Conservation (phyloP, 2,329 filamentous ascomycete genomes). For the Cordyceps fumosorosea region DNA sequence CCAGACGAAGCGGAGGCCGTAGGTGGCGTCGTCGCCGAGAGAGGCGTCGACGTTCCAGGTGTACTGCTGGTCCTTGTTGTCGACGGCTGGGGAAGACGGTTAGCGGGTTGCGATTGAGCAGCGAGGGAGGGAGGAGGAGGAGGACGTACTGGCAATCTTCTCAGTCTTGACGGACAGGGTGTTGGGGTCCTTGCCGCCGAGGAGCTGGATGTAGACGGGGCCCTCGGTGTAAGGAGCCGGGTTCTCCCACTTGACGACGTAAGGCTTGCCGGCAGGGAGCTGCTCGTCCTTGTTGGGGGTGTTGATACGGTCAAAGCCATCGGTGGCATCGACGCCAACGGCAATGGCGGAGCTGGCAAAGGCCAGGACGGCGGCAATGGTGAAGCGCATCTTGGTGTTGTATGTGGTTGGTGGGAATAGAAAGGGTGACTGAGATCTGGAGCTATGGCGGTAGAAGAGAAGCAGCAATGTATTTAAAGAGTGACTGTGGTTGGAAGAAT, state of each 20-base stretch:
- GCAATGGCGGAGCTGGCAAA: constrained; percentile 25
- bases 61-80: constrained; percentile 39
- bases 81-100: constrained; percentile 22
- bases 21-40: constrained; percentile 41
- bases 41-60: constrained; percentile 42
- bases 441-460: neutral
- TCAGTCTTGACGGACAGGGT: constrained; percentile 34
- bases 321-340: constrained; percentile 32
- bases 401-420: neutral
- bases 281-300: constrained; percentile 37
- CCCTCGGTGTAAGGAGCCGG: constrained; percentile 34
- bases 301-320: constrained; percentile 50
- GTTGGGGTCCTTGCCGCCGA: constrained; percentile 42
- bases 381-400: constrained; percentile 6
- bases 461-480: neutral
- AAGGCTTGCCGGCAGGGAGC: constrained; percentile 42
- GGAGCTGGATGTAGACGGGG: constrained; percentile 45
- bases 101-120: neutral
- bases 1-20: constrained; percentile 51
- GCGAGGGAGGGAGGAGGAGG: neutral
- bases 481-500: constrained; percentile 4
- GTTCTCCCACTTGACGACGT: constrained; percentile 45
- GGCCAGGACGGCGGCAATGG: constrained; percentile 6
- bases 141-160: constrained; percentile 44
- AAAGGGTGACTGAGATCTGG: neutral